Evolutionary conservation across 1,284 basidiomycete species (phyloP).

Genomic region (Golubevia sp.): DNA sequence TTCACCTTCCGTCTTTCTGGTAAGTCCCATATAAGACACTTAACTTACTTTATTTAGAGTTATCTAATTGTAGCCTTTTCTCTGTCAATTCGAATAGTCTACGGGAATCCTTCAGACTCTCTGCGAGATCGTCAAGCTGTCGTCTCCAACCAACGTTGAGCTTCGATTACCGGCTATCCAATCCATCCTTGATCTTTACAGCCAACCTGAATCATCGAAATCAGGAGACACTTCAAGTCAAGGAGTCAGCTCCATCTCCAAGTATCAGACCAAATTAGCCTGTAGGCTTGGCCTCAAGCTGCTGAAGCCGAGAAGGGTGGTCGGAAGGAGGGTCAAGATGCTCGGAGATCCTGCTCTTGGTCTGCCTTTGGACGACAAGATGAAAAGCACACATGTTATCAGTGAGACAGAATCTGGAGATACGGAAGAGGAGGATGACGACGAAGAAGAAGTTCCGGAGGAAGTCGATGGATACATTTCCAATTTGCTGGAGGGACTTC

Average conservation of each 20-base stretch:
- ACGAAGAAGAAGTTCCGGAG: constrained; percentile 72
- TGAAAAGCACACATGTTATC: background rate
- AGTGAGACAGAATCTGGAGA: background rate
- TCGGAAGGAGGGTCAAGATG: constrained; percentile 6
- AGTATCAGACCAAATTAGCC: constrained; percentile 51
- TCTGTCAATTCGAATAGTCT: constrained; percentile 68
- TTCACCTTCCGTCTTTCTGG: constrained; percentile 6
- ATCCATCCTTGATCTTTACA: constrained; percentile 33
- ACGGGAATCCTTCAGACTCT: constrained; percentile 76
- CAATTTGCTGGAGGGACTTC: constrained; percentile 74
- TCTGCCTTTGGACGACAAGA: constrained; percentile 2
- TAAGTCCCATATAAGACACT: background rate
- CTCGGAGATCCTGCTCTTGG: background rate
- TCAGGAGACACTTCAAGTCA: constrained; percentile 56
- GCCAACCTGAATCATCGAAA: constrained; percentile 61
- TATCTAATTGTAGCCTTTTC: constrained; percentile 65
- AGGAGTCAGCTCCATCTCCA: constrained; percentile 59
- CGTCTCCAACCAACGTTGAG: constrained; percentile 24
- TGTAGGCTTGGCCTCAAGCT: constrained; percentile 45
- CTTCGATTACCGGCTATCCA: constrained; percentile 20
- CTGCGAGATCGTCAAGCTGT: constrained; percentile 74
- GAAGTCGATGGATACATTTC: constrained; percentile 78
- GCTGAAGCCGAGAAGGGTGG: constrained; percentile 19
- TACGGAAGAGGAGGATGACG: constrained; percentile 13
- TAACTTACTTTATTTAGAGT: constrained; percentile 8